phyloP scores from a whole-genome alignment of 2,329 filamentous ascomycete genomes.

The Pseudogymnoascus sp. region DNA sequence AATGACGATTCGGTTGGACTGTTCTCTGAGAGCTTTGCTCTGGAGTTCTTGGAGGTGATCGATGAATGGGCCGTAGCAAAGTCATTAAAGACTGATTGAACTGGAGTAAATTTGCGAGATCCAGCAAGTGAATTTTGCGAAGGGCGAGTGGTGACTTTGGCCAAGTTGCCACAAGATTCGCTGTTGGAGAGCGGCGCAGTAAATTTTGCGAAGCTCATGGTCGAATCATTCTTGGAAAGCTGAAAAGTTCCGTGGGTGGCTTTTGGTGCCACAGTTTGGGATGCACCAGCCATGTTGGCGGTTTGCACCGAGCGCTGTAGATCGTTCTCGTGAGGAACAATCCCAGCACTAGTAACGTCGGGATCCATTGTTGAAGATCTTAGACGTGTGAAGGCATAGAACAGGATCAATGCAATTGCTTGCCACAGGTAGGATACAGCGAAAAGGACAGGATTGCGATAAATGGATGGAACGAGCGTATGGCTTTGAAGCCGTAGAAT shows the following conservation, averaged over 20 bases:
- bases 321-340: not conserved
- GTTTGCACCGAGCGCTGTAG: not conserved
- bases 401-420: not conserved
- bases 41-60: slow-evolving; percentile 24
- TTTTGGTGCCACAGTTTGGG: not conserved
- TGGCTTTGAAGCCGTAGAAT: not conserved
- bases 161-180: not conserved
- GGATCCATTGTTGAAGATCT: not conserved
- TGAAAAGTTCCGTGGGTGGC: not conserved
- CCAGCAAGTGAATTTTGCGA: not conserved
- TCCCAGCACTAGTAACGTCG: not conserved
- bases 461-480: not conserved
- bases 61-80: slow-evolving; percentile 23
- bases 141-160: not conserved
- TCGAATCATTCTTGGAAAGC: not conserved
- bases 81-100: slow-evolving; percentile 24
- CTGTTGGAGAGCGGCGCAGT: not conserved
- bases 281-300: not conserved
- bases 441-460: not conserved
- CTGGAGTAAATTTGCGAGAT: slow-evolving; percentile 16
- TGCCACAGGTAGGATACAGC: not conserved
- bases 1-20: not conserved
- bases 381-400: not conserved
- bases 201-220: not conserved
- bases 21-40: slow-evolving; percentile 9